Percentiles rank a stretch among this genome's conserved stretches.
Evolutionary conservation across 2,329 filamentous ascomycete species (phyloP).

Genomic region (Xenosphaeropsis pyriputrescens): DNA sequence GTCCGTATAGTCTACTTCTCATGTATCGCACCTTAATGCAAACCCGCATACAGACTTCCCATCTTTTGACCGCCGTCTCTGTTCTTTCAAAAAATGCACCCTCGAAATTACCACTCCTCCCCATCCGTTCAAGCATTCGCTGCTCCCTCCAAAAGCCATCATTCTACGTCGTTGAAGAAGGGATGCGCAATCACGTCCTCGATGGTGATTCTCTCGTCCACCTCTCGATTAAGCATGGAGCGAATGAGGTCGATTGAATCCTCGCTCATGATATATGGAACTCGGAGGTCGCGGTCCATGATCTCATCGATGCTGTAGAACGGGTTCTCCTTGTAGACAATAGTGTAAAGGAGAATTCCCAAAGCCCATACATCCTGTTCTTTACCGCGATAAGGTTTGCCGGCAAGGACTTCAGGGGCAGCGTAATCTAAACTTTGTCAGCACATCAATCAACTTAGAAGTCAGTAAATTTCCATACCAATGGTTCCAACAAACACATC

Average conservation of each 20-base stretch:
- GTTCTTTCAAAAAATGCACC: no score
- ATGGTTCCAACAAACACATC: conserved; percentile 98
- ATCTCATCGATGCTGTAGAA: conserved; percentile 99
- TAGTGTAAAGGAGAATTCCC: conserved; percentile 93
- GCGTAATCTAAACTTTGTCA: conserved; percentile 61
- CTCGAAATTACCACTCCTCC: no score
- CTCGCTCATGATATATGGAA: conserved; percentile 80
- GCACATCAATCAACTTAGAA: not conserved
- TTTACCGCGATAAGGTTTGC: conserved; percentile 82
- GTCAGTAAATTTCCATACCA: conserved; percentile 36
- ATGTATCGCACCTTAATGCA: no score
- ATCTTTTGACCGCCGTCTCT: no score
- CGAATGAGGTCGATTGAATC: conserved; percentile 86
- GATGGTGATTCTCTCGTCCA: conserved; percentile 72
- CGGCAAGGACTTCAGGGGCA: conserved; percentile 91
- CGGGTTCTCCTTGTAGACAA: conserved; percentile 98
- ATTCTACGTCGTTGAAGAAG: conserved; percentile 21
- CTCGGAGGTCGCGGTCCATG: conserved; percentile 86
- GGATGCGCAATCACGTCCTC: conserved; percentile 75
- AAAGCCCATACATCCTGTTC: conserved; percentile 98
- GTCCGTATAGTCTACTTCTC: no score
- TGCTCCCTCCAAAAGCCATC: no score
- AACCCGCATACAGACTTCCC: no score
- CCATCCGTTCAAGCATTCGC: no score
- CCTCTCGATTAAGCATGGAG: conserved; percentile 83